phyloP scores from a whole-genome alignment of 768 basidiomycete species.

The Termitomyces sp. region DNA sequence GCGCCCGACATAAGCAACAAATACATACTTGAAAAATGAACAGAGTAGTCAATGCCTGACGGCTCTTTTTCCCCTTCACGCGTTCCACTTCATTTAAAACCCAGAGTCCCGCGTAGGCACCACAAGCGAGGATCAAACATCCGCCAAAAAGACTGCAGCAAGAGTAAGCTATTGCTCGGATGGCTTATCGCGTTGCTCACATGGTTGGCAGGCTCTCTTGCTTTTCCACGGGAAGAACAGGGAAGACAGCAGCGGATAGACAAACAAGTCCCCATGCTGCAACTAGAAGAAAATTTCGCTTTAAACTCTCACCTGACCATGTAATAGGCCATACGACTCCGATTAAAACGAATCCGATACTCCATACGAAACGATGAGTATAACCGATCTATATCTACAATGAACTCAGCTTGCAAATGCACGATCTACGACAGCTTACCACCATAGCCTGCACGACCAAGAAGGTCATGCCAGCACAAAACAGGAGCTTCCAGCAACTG shows the following conservation, averaged over 20 bases:
- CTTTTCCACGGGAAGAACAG: constrained; percentile 68
- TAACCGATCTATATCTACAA: constrained; percentile 50
- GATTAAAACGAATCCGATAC: constrained; percentile 52
- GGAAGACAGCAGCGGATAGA: constrained; percentile 57
- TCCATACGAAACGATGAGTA: constrained; percentile 67
- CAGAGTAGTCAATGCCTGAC: constrained; percentile 1
- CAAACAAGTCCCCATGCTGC: constrained; percentile 46
- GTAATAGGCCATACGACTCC: constrained; percentile 62
- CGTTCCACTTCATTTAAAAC: constrained; percentile 7
- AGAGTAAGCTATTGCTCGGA: background rate
- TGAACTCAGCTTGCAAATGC: background rate
- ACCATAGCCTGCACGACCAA: constrained; percentile 63
- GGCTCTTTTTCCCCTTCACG: constrained; percentile 5
- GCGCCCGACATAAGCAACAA: background rate
- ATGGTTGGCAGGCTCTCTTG: constrained; percentile 53
- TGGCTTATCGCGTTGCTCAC: constrained; percentile 32
- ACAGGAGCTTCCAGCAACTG: constrained; percentile 12
- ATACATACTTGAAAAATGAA: constrained; percentile 18
- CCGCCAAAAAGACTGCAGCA: constrained; percentile 42
- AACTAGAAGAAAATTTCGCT: constrained; percentile 18
- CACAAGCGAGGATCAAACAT: constrained; percentile 32
- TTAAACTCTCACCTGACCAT: constrained; percentile 36
- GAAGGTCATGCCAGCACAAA: constrained; percentile 28
- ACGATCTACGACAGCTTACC: constrained; percentile 34
- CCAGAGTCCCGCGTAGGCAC: constrained; percentile 13